These are phyloP conservation scores for Epichloe glyceriae DNA, from an alignment of 2,329 filamentous ascomycete species.

Conservation along the genomic window DNA sequence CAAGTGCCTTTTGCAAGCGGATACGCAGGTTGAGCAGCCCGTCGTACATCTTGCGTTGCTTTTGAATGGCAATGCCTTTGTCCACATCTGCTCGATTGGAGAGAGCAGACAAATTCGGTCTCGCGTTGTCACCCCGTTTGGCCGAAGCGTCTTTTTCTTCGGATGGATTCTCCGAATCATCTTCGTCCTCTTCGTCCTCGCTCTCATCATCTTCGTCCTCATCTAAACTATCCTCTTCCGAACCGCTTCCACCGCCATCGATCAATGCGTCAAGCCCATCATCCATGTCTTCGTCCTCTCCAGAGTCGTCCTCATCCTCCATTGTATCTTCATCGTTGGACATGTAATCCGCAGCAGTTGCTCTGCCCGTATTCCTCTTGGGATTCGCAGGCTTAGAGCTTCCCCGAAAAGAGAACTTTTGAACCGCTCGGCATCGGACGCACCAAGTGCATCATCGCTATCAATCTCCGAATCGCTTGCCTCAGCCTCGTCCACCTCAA, in stretches of 20 bases:
- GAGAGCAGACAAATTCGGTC: constrained; percentile 16
- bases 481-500: constrained; percentile 35
- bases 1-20: constrained; percentile 79
- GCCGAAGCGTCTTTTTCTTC: constrained; percentile 14
- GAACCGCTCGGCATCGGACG: constrained; percentile 75
- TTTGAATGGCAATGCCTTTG: constrained; percentile 77
- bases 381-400: constrained; percentile 37
- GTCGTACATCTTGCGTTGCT: constrained; percentile 78
- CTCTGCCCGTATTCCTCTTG: constrained; percentile 24
- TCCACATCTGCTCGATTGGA: constrained; percentile 46
- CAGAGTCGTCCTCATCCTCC: constrained; percentile 22
- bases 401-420: constrained; percentile 56
- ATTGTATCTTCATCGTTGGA: constrained; percentile 29
- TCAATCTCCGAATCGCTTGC: constrained; percentile 49
- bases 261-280: constrained; percentile 23
- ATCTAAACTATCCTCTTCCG: constrained; percentile 22
- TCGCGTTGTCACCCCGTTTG: constrained; percentile 18
- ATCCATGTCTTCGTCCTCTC: constrained; percentile 25
- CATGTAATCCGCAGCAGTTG: constrained; percentile 46
- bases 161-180: constrained; percentile 19
- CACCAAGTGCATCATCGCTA: constrained; percentile 60
- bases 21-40: constrained; percentile 81
- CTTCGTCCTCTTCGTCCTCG: constrained; percentile 23
- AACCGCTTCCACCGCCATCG: constrained; percentile 18
- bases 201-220: constrained; percentile 23